Evolutionary conservation across 352 stramenopile species (phyloP).

Genomic region (Globisporangium barbulae): DNA sequence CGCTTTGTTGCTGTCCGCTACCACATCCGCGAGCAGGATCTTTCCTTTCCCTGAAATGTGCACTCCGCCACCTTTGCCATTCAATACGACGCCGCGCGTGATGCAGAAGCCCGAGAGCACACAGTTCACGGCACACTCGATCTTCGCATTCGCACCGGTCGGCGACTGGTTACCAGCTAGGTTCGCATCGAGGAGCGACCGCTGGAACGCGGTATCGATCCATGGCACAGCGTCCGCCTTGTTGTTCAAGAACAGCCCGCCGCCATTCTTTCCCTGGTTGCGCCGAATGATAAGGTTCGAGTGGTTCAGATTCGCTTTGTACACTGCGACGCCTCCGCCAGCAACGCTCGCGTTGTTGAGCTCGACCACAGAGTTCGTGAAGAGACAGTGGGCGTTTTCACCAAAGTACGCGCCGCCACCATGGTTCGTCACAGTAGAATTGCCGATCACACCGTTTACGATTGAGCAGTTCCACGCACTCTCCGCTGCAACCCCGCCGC

Average conservation of each 20-base stretch:
- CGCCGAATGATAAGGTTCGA: conserved; percentile 28
- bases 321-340: conserved; percentile 30
- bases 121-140: conserved; percentile 24
- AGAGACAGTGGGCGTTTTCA: conserved; percentile 16
- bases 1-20: conserved; percentile 29
- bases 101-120: conserved; percentile 23
- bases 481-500: conserved; percentile 28
- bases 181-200: conserved; percentile 29
- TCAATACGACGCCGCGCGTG: conserved; percentile 16
- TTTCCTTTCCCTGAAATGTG: conserved; percentile 28
- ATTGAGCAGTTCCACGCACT: conserved; percentile 18
- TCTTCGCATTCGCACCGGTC: conserved; percentile 29
- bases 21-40: conserved; percentile 16
- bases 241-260: conserved; percentile 25
- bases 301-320: conserved; percentile 25
- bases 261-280: conserved; percentile 27
- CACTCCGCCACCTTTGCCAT: conserved; percentile 27
- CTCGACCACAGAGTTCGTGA: conserved; percentile 21
- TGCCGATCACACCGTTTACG: conserved; percentile 16
- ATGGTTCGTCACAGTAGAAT: conserved; percentile 18
- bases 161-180: neutral
- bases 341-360: conserved; percentile 24
- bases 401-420: conserved; percentile 34
- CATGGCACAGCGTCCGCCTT: conserved; percentile 3
- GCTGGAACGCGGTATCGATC: neutral